A percentile compares a stretch with the other conserved stretches of the same genome.
These are phyloP conservation scores for Backusella macrospora DNA, from an alignment of 192 early-diverging fungal species.

Conservation along the genomic window DNA sequence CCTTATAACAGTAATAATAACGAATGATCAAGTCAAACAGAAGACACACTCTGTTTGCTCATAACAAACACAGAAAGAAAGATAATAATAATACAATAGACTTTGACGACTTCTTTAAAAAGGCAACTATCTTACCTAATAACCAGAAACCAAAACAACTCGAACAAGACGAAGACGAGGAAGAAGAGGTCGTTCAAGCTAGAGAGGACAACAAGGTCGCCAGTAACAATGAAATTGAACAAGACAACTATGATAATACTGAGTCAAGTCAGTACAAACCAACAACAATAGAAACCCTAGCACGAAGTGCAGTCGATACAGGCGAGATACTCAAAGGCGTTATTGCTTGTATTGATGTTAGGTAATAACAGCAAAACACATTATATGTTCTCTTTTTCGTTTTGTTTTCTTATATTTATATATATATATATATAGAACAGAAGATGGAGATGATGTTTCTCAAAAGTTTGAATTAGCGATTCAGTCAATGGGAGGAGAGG, in stretches of 20 bases:
- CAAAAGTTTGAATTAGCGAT: conserved; percentile 34
- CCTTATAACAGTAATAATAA: background rate
- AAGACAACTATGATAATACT: background rate
- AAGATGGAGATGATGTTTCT: conserved; percentile 43
- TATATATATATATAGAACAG: conserved; percentile 34
- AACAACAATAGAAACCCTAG: background rate
- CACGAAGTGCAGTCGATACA: background rate
- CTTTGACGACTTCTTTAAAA: conserved; percentile 5
- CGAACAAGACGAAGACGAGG: background rate
- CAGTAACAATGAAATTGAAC: too few relatives aligned
- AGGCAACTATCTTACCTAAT: background rate
- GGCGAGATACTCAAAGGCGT: conserved; percentile 21
- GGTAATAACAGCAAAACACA: conserved; percentile 6
- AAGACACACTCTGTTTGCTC: background rate
- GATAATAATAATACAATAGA: background rate
- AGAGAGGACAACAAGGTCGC: too few relatives aligned
- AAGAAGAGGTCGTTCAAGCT: background rate
- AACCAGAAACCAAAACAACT: background rate
- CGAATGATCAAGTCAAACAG: background rate
- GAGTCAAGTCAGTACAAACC: background rate
- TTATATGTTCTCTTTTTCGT: background rate
- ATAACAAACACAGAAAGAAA: conserved; percentile 12
- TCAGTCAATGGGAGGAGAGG: conserved; percentile 39
- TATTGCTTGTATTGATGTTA: conserved; percentile 33
- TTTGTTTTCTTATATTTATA: background rate